These are phyloP conservation scores for Cadophora malorum DNA, from an alignment of 2,329 filamentous ascomycete genomes.

Conservation along the genomic window DNA sequence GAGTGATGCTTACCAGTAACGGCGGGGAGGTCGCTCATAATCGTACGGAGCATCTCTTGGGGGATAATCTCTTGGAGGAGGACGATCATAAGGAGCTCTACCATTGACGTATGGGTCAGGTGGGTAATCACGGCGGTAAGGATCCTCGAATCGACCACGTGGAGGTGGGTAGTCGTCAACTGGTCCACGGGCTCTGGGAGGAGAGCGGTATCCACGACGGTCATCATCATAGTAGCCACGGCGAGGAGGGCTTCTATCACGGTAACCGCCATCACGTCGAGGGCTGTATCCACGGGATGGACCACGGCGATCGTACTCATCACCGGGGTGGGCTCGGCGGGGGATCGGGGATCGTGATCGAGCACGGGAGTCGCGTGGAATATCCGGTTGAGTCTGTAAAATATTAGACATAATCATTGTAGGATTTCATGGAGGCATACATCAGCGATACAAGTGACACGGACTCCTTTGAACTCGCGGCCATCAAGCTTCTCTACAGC, in stretches of 20 bases:
- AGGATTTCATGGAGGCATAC: slow-evolving; percentile 58
- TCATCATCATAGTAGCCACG: slow-evolving; percentile 89
- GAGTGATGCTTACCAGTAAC: slow-evolving; percentile 42
- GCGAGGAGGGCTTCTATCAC: slow-evolving; percentile 81
- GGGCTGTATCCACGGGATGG: slow-evolving; percentile 85
- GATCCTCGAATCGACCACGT: slow-evolving; percentile 75
- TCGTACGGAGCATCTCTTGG: slow-evolving; percentile 44
- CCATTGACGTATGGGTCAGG: slow-evolving; percentile 64
- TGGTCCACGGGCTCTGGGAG: slow-evolving; percentile 73
- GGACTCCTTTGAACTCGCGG: slow-evolving; percentile 88
- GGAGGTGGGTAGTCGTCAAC: slow-evolving; percentile 80
- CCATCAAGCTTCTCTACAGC: slow-evolving; percentile 95
- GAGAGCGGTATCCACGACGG: slow-evolving; percentile 77
- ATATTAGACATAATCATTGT: slow-evolving; percentile 42
- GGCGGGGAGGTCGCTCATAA: slow-evolving; percentile 41
- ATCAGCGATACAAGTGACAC: slow-evolving; percentile 86
- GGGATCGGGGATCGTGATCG: slow-evolving; percentile 80
- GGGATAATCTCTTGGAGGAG: slow-evolving; percentile 45
- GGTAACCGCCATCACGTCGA: slow-evolving; percentile 78
- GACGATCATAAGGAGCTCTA: slow-evolving; percentile 57
- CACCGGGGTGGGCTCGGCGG: slow-evolving; percentile 74
- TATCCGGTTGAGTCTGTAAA: slow-evolving; percentile 77
- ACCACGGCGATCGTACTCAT: slow-evolving; percentile 85
- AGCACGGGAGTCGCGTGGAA: slow-evolving; percentile 65
- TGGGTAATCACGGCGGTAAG: slow-evolving; percentile 73